These are phyloP conservation scores for Metarhizium humberi DNA, from an alignment of 2,329 filamentous ascomycete species.

Conservation along the genomic window DNA sequence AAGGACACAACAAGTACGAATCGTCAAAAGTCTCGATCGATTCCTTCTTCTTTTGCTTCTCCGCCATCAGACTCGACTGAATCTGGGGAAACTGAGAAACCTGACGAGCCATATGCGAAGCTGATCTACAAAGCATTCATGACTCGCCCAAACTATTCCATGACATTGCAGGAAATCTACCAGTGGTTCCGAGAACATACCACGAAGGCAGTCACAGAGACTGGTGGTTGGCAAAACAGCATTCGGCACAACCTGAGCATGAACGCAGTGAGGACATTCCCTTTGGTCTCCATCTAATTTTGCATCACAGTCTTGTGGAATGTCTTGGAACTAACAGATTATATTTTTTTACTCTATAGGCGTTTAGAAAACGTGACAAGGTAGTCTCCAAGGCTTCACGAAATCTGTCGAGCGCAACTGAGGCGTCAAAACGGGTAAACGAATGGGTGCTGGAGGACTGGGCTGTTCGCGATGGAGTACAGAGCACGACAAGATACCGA, in stretches of 20 bases:
- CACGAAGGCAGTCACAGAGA: conserved; percentile 65
- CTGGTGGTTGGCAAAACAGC: conserved; percentile 87
- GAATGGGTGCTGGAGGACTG: conserved; percentile 70
- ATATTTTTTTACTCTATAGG: conserved; percentile 15
- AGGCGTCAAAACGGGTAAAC: conserved; percentile 52
- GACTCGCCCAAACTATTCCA: conserved; percentile 53
- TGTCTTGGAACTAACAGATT: conserved; percentile 1
- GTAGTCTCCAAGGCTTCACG: conserved; percentile 15
- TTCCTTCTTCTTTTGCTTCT: conserved; percentile 3
- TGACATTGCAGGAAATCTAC: conserved; percentile 83
- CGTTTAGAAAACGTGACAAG: conserved; percentile 31
- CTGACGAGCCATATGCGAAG: conserved; percentile 66
- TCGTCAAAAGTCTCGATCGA: neutral
- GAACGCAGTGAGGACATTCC: conserved; percentile 60
- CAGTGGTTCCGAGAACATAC: conserved; percentile 82
- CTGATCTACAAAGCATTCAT: conserved; percentile 71
- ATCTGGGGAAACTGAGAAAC: conserved; percentile 13
- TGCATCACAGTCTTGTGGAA: neutral
- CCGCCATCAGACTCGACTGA: conserved; percentile 16
- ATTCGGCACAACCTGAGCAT: conserved; percentile 94
- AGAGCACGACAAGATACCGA: conserved; percentile 77
- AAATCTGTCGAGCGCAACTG: neutral
- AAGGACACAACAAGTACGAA: neutral
- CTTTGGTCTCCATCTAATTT: neutral
- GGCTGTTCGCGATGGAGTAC: conserved; percentile 62